Conservation (phyloP, 371 early-diverging fungal species). For the Mortierella sp. region DNA sequence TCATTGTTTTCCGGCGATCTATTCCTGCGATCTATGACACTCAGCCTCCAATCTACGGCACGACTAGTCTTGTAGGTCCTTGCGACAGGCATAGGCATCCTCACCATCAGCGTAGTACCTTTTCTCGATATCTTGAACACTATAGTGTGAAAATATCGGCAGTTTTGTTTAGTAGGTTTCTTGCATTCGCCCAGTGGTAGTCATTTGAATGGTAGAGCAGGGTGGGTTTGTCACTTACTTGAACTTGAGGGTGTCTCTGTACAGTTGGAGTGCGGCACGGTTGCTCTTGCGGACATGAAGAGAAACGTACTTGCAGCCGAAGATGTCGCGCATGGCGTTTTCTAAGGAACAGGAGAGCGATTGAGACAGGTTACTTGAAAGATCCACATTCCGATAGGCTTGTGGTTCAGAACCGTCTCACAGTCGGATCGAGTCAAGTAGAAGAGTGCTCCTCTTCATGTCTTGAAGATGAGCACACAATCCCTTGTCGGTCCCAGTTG, state of each 20-base stretch:
- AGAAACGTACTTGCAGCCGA: constrained; percentile 87
- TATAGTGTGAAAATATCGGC: constrained; percentile 28
- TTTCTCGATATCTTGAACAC: constrained; percentile 90
- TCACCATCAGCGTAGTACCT: constrained; percentile 99
- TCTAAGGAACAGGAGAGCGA: constrained; percentile 56
- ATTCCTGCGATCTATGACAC: too few species aligned
- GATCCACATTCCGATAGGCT: not conserved
- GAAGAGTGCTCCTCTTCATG: not conserved
- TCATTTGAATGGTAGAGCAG: too few species aligned
- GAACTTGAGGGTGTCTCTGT: constrained; percentile 91
- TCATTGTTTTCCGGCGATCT: too few species aligned
- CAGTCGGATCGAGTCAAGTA: not conserved
- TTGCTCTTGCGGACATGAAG: constrained; percentile 96
- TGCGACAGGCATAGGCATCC: constrained; percentile 88
- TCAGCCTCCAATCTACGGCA: too few species aligned
- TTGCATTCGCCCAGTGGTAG: too few species aligned
- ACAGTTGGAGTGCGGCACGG: constrained; percentile 92
- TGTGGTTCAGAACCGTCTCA: not conserved
- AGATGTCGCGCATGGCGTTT: constrained; percentile 89
- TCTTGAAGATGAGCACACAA: not conserved
- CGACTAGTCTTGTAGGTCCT: constrained; percentile 24
- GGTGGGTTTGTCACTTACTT: constrained; percentile 61
- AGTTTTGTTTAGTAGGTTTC: too few species aligned
- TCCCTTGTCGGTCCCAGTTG: not conserved
- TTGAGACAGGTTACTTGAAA: too few species aligned